These are phyloP conservation scores for Trichoderma polysporum DNA, from an alignment of 2,329 filamentous ascomycete genomes.

Conservation along the genomic window DNA sequence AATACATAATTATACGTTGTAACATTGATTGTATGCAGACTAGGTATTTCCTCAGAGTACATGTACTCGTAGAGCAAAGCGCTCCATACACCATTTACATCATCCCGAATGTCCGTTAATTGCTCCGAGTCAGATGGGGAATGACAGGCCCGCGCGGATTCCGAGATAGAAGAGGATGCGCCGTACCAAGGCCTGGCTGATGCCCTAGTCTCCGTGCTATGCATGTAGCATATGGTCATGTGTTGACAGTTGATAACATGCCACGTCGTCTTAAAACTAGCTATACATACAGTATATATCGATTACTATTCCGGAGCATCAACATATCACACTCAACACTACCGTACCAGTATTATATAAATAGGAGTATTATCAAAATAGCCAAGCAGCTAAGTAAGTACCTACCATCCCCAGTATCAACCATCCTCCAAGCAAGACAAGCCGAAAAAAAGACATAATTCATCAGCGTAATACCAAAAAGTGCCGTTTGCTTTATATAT, in stretches of 20 bases:
- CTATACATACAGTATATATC: no score
- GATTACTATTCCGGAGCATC: background rate
- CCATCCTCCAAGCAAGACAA: background rate
- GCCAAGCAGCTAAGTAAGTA: background rate
- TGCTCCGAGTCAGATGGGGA: no score
- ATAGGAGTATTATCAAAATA: background rate
- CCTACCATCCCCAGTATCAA: background rate
- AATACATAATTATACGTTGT: no score
- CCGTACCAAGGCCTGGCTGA: no score
- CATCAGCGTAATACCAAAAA: conserved; percentile 14
- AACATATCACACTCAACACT: no score
- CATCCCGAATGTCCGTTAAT: no score
- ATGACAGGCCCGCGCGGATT: no score
- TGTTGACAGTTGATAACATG: background rate
- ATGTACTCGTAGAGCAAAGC: no score
- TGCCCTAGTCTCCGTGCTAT: background rate
- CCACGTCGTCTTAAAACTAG: background rate
- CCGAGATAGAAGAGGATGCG: no score
- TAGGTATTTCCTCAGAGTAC: no score
- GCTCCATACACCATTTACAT: no score
- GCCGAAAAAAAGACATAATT: conserved; percentile 1
- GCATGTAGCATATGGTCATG: background rate
- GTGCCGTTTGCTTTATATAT: conserved; percentile 4
- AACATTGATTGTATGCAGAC: background rate
- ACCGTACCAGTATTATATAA: background rate